A percentile compares a stretch with the other conserved stretches of the same genome.
These are phyloP conservation scores for Leishmania aethiopica DNA, from an alignment of 208 protist species.

Conservation along the genomic window DNA sequence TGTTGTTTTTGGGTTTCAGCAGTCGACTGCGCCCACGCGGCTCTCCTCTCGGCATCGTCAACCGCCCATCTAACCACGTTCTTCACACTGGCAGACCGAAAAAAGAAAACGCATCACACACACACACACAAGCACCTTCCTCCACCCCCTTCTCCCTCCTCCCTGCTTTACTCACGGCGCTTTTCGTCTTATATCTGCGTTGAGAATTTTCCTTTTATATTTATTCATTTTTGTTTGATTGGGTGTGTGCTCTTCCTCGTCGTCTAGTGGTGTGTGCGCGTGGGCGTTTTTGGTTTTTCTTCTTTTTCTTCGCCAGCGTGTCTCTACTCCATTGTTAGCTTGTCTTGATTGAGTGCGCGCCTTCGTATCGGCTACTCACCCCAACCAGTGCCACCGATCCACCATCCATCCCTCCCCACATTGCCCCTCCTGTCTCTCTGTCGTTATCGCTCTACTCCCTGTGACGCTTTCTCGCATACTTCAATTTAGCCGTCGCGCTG, in stretches of 20 bases:
- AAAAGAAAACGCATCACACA: not conserved
- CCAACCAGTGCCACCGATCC: too few species aligned
- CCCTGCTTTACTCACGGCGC: conserved; percentile 4
- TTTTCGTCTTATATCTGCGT: too few species aligned
- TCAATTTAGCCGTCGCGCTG: too few species aligned
- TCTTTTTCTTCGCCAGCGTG: not conserved
- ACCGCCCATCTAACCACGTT: too few species aligned
- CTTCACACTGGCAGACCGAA: not conserved
- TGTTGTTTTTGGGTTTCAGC: not conserved
- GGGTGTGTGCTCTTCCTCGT: not conserved
- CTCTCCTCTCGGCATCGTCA: too few species aligned
- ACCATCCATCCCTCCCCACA: too few species aligned
- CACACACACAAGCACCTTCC: not conserved
- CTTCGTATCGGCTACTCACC: too few species aligned
- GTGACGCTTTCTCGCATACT: too few species aligned
- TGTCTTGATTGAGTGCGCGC: not conserved
- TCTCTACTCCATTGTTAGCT: not conserved
- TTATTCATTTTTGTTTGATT: not conserved
- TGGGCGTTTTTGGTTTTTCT: not conserved
- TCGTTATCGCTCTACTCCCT: too few species aligned
- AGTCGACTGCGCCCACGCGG: too few species aligned
- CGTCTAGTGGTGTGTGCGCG: not conserved
- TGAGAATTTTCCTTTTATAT: not conserved
- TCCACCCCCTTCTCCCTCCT: not conserved
- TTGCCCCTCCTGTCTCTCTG: too few species aligned